Conservation (phyloP, 805 yeast species). For the Yamadazyma sp. region DNA sequence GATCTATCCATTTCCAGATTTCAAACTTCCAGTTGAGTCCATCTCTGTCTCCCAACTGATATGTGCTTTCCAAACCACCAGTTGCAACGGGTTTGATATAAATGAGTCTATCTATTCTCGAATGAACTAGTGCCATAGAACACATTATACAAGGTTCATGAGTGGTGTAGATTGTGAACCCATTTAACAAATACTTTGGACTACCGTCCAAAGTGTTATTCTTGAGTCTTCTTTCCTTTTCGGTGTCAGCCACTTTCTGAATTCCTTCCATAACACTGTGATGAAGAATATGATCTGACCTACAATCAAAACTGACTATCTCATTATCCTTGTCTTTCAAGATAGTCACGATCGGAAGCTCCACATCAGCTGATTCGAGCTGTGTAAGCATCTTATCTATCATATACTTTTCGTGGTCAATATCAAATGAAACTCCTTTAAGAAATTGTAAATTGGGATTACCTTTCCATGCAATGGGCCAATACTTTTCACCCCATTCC, state of each 20-base stretch:
- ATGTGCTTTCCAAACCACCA: slow-evolving; percentile 60
- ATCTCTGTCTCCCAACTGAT: slow-evolving; percentile 71
- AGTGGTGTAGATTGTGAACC: slow-evolving; percentile 77
- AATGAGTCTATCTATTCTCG: slow-evolving; percentile 69
- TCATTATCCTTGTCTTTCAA: slow-evolving; percentile 50
- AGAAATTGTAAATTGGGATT: slow-evolving; percentile 75
- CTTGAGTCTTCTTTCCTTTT: slow-evolving; percentile 36
- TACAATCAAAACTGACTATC: slow-evolving; percentile 32
- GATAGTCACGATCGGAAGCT: slow-evolving; percentile 53
- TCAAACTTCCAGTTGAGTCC: slow-evolving; percentile 86
- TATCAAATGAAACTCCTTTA: slow-evolving; percentile 52
- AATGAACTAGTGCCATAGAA: slow-evolving; percentile 91
- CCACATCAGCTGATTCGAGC: slow-evolving; percentile 6
- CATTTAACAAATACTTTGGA: slow-evolving; percentile 63
- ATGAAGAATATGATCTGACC: slow-evolving; percentile 46
- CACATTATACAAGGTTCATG: slow-evolving; percentile 99
- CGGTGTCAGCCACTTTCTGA: slow-evolving; percentile 56
- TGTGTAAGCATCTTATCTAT: slow-evolving; percentile 10
- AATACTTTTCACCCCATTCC: slow-evolving; percentile 63
- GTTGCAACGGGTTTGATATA: slow-evolving; percentile 46
- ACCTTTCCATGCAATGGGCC: slow-evolving; percentile 97
- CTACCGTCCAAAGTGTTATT: slow-evolving; percentile 7
- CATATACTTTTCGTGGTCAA: slow-evolving; percentile 35
- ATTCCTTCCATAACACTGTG: slow-evolving; percentile 81
- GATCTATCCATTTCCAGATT: slow-evolving; percentile 63